These are phyloP conservation scores for Fomitopsis betulina DNA, from an alignment of 1,284 basidiomycete genomes.

Conservation along the genomic window DNA sequence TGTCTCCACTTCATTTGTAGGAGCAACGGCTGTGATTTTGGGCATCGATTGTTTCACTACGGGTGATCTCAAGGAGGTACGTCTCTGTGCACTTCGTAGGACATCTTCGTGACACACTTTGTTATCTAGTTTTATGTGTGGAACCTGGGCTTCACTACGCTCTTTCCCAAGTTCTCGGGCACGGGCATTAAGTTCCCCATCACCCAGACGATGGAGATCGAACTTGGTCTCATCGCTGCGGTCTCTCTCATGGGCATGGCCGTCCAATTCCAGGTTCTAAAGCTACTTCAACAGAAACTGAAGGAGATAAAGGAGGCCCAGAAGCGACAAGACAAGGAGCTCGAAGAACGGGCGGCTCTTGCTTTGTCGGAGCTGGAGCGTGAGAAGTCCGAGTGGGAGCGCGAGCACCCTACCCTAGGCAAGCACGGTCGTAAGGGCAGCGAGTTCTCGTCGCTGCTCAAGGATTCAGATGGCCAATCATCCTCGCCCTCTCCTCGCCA, in stretches of 20 bases:
- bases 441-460: conserved; percentile 41
- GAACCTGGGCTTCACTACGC: conserved; percentile 80
- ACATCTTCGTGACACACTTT: background rate
- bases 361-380: conserved; percentile 62
- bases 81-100: conserved; percentile 10
- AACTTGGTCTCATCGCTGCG: conserved; percentile 83
- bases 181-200: conserved; percentile 77
- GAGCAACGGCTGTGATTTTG: conserved; percentile 88
- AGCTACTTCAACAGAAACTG: conserved; percentile 73
- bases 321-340: conserved; percentile 67
- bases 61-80: conserved; percentile 86
- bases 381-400: conserved; percentile 86
- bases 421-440: conserved; percentile 64
- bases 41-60: conserved; percentile 93
- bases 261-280: conserved; percentile 85
- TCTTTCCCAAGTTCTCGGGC: conserved; percentile 74
- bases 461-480: conserved; percentile 30
- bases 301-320: conserved; percentile 78
- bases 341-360: conserved; percentile 72
- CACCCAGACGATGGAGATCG: conserved; percentile 89
- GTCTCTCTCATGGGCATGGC: conserved; percentile 83
- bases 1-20: conserved; percentile 81
- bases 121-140: conserved; percentile 81
- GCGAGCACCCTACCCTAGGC: conserved; percentile 63
- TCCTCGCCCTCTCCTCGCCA: conserved; percentile 48